Conservation (phyloP, 345 rosid genomes). For the Microthlaspi erraticum region DNA sequence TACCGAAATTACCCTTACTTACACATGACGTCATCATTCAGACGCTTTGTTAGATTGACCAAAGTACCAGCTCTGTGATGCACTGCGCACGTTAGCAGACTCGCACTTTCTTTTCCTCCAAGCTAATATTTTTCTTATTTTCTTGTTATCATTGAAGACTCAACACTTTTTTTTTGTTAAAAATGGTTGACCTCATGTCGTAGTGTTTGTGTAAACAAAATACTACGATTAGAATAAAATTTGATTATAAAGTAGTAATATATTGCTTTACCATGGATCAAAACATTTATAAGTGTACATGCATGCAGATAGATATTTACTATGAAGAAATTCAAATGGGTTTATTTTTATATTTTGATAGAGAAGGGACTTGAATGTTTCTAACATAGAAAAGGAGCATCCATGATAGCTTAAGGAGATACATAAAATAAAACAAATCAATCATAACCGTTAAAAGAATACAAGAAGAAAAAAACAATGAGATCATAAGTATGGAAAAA, state of each 20-base stretch:
- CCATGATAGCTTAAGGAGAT: constrained; percentile 18
- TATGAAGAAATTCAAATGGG: neutral
- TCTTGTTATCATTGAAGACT: too few relatives aligned
- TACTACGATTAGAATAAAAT: neutral
- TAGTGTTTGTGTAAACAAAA: neutral
- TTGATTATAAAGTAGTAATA: neutral
- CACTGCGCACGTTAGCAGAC: constrained; percentile 18
- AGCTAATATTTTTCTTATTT: constrained; percentile 1
- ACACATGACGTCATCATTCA: constrained; percentile 30
- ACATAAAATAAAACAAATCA: constrained; percentile 38
- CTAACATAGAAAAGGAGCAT: constrained; percentile 26
- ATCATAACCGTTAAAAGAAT: constrained; percentile 41
- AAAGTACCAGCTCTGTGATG: constrained; percentile 12
- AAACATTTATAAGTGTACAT: neutral
- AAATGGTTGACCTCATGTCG: too few relatives aligned
- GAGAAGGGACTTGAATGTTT: neutral
- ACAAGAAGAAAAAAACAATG: constrained; percentile 44
- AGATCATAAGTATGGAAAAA: constrained; percentile 36
- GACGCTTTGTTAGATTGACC: neutral
- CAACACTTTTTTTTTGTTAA: too few relatives aligned
- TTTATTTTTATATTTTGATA: neutral
- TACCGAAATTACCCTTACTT: constrained; percentile 29
- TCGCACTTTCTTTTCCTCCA: constrained; percentile 4
- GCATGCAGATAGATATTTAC: neutral
- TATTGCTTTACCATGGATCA: neutral